Percentiles rank a stretch among this genome's conserved stretches.
phyloP scores from a whole-genome alignment of 495 filamentous ascomycete genomes.

The Cairneyella variabilis region DNA sequence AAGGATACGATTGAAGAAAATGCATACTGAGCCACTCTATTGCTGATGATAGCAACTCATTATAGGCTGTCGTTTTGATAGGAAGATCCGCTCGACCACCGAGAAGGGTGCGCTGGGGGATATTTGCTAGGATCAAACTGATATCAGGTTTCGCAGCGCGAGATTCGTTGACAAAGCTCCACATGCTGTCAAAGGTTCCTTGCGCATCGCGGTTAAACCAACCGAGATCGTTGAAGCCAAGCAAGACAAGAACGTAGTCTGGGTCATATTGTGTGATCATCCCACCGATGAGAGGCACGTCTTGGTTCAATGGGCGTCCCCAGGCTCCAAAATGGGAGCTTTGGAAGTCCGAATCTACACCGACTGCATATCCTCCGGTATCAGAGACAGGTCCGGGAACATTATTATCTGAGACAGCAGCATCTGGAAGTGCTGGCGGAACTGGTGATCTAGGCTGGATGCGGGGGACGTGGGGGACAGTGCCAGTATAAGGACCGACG shows the following conservation, averaged over 20 bases:
- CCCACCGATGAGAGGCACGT: slow-evolving; percentile 38
- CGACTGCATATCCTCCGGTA: slow-evolving; percentile 27
- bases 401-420: neutral
- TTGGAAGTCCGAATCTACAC: slow-evolving; percentile 24
- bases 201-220: slow-evolving; percentile 28
- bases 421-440: slow-evolving; percentile 1
- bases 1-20: no score
- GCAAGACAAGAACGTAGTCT: slow-evolving; percentile 32
- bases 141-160: slow-evolving; percentile 18
- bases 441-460: slow-evolving; percentile 17
- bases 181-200: slow-evolving; percentile 24
- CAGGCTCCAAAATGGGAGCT: slow-evolving; percentile 6
- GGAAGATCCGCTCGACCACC: slow-evolving; percentile 22
- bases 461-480: slow-evolving; percentile 24
- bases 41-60: slow-evolving; percentile 21
- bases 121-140: slow-evolving; percentile 30
- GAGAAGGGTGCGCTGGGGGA: slow-evolving; percentile 26
- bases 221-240: slow-evolving; percentile 37
- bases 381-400: no score
- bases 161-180: slow-evolving; percentile 22
- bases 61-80: slow-evolving; percentile 27
- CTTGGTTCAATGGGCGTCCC: slow-evolving; percentile 27
- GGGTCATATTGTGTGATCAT: slow-evolving; percentile 36
- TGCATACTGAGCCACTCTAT: no score
- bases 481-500: slow-evolving; percentile 35